These are phyloP conservation scores for Teratosphaeriaceae sp. DNA, from an alignment of 2,329 filamentous ascomycete species.

Conservation along the genomic window DNA sequence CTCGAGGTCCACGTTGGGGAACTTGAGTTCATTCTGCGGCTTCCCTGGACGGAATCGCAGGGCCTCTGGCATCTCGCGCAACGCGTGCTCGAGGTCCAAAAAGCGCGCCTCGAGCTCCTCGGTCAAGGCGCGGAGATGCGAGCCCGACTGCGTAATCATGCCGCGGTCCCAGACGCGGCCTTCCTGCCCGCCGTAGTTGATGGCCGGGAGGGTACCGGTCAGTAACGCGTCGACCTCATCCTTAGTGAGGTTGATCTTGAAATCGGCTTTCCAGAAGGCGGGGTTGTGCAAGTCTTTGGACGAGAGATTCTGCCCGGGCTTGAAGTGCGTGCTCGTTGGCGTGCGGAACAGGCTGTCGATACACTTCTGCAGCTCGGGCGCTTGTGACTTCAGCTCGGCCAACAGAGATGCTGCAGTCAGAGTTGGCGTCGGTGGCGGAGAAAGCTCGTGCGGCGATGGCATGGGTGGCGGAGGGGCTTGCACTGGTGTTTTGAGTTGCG, in stretches of 20 bases:
- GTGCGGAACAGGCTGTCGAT: conserved; percentile 29
- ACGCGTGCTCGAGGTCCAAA: conserved; percentile 57
- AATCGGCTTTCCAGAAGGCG: conserved; percentile 23
- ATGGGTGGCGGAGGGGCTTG: conserved; percentile 10
- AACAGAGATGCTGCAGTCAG: conserved; percentile 27
- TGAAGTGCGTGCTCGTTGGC: conserved; percentile 22
- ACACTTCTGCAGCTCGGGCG: conserved; percentile 26
- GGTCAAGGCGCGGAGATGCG: conserved; percentile 66
- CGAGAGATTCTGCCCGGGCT: conserved; percentile 21
- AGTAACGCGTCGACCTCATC: conserved; percentile 40
- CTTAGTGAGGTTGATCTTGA: conserved; percentile 29
- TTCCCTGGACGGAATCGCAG: conserved; percentile 23
- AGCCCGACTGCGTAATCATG: conserved; percentile 68
- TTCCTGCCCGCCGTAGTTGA: conserved; percentile 38
- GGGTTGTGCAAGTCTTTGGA: conserved; percentile 22
- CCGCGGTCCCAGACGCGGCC: conserved; percentile 48
- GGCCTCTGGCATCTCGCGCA: conserved; percentile 37
- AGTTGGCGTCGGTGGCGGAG: conserved; percentile 26
- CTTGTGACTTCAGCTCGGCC: conserved; percentile 24
- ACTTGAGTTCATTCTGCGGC: conserved; percentile 25
- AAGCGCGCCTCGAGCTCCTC: conserved; percentile 64
- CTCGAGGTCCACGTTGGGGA: conserved; percentile 27
- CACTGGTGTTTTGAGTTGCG: conserved; percentile 15
- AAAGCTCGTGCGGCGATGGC: conserved; percentile 24
- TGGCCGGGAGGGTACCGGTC: conserved; percentile 49